Base-by-base conservation (phyloP, 352 stramenopile genomes). In the Globisporangium ultimum region DNA sequence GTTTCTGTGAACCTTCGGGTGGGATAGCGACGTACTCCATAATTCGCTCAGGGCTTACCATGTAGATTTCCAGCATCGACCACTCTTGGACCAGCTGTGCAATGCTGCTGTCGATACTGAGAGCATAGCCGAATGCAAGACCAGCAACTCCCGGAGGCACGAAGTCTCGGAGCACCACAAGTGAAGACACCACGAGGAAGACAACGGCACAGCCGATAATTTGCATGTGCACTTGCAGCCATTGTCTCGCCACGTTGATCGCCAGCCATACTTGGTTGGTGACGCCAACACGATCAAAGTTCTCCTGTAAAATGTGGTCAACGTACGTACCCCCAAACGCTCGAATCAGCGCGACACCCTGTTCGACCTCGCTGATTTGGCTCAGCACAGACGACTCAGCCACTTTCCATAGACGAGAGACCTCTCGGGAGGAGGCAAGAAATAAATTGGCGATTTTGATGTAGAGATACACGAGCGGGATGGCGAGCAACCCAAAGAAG, bases 21-120 rank as follows among this genome's bases (percentile, higher is more conserved):
- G 69, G 61, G 17, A 84, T 70, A 24, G 89, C 73, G 34, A 82
- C 77, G 64, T 97, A 97, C 52, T 87, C 88, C 6, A 93, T 64
- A 47, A 98, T 78, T n/a, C 90, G 76, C 58, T 97, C 92, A 1
- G 96, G 87, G 38, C 82, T 91, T 18, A 90, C 88, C 87, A 97
- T 97, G 43, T 38, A 87, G 53, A 38, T 81, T 55, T 83, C 67
- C n/a, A 79, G 47, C 12, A 53, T 54, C n/a, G 60, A 74, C 46
- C 64, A 54, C 9, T 74, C 73, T 15, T 80, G 93, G 20, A 97
- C 80, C 1, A 90, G 68, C 2, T 74, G 77, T 58, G 97, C 92
- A 2, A 85, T 67, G 55, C 97, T 84, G 9, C 69, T 66, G 0
- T 80, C 89, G 17, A 98, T 84, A 42, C 91, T 89, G 7, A 92